Percentiles rank a stretch among this genome's conserved stretches.
phyloP scores from a whole-genome alignment of 768 basidiomycete species.

The Hirschioporus abietinus region DNA sequence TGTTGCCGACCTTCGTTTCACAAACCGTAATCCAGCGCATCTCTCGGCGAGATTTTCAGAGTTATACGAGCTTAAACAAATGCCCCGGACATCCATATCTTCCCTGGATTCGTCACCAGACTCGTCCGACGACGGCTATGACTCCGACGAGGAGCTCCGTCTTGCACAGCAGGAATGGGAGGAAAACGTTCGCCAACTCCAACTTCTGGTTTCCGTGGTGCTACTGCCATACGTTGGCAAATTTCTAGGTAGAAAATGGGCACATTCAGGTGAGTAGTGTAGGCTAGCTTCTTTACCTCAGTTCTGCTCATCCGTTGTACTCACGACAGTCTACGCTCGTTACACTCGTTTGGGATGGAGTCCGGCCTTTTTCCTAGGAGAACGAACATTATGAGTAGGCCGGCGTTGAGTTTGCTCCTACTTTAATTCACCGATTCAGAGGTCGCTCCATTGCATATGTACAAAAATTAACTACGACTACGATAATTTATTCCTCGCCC shows the following conservation, averaged over 20 bases:
- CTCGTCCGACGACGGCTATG: constrained; percentile 45
- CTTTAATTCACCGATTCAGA: neutral
- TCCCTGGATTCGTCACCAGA: constrained; percentile 54
- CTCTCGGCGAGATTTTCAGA: neutral
- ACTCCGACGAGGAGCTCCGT: constrained; percentile 62
- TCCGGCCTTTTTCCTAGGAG: constrained; percentile 58
- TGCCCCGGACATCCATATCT: constrained; percentile 52
- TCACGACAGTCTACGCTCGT: constrained; percentile 55
- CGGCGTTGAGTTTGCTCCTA: neutral
- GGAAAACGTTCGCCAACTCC: constrained; percentile 80
- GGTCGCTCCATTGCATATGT: neutral
- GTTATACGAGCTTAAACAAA: constrained; percentile 18
- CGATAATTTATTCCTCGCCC: constrained; percentile 21
- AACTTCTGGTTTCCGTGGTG: constrained; percentile 73
- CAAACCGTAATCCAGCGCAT: neutral
- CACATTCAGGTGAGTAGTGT: constrained; percentile 67
- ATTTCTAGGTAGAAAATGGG: constrained; percentile 82
- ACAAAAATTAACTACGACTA: neutral
- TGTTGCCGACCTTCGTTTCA: neutral
- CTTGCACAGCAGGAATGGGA: constrained; percentile 91
- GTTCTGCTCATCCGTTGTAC: neutral
- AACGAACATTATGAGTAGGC: constrained; percentile 10
- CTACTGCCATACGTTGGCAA: constrained; percentile 84
- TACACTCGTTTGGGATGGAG: constrained; percentile 62
- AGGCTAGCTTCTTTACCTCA: constrained; percentile 6